Percentiles rank a stretch among this genome's conserved stretches.
Evolutionary conservation across 495 filamentous ascomycete genomes (phyloP).

Genomic region (Penicillium cataractarum): DNA sequence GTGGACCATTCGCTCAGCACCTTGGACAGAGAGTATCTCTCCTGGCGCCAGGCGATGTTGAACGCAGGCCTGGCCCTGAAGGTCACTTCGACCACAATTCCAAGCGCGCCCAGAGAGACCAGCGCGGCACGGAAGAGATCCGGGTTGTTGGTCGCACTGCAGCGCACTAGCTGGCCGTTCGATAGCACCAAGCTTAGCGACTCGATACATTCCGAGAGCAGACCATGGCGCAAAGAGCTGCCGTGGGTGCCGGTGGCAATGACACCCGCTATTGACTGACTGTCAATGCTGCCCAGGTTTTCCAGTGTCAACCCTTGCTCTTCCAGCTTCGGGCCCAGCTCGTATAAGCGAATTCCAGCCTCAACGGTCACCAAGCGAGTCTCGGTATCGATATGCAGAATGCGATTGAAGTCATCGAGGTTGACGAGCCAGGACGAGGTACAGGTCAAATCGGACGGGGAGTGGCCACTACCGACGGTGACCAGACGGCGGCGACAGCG

Average conservation of each 20-base stretch:
- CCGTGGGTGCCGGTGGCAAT: conserved; percentile 94
- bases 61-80: conserved; percentile 76
- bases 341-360: conserved; percentile 78
- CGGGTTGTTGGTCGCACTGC: conserved; percentile 69
- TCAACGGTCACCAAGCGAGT: conserved; percentile 73
- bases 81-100: conserved; percentile 86
- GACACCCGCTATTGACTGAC: conserved; percentile 91
- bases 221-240: conserved; percentile 78
- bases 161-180: conserved; percentile 74
- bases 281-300: conserved; percentile 91
- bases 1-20: conserved; percentile 74
- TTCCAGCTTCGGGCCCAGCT: conserved; percentile 70
- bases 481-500: conserved; percentile 78
- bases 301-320: conserved; percentile 77
- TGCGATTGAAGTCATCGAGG: conserved; percentile 76
- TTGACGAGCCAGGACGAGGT: conserved; percentile 95
- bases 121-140: conserved; percentile 88
- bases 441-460: conserved; percentile 89
- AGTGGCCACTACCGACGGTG: conserved; percentile 84
- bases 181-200: conserved; percentile 79
- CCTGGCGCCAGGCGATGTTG: conserved; percentile 84
- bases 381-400: conserved; percentile 67
- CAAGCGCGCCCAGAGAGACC: conserved; percentile 84
- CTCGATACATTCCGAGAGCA: conserved; percentile 75
- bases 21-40: conserved; percentile 64